A percentile compares a stretch with the other conserved stretches of the same genome.
These are phyloP conservation scores for Cystobasidium slooffiae DNA, from an alignment of 1,284 basidiomycete species.

Conservation along the genomic window DNA sequence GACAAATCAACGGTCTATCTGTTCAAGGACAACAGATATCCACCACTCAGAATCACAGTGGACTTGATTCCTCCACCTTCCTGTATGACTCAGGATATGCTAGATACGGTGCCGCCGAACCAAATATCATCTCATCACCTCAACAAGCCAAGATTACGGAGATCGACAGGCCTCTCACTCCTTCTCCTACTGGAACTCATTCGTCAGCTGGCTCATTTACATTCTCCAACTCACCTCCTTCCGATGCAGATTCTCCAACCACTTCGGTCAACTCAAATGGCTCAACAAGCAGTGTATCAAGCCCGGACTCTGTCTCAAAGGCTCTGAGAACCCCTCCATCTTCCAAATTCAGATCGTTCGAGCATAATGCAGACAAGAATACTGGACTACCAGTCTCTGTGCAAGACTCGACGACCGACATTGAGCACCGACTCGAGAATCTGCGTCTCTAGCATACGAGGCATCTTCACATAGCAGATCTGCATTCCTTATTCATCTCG, in stretches of 20 bases:
- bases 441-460: not conserved
- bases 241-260: slow-evolving; percentile 8
- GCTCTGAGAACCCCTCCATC: slow-evolving; percentile 2
- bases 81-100: not conserved
- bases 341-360: slow-evolving; percentile 6
- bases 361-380: not conserved
- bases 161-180: slow-evolving; percentile 26
- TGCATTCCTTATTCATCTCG: too few species aligned
- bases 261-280: not conserved
- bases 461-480: too few species aligned
- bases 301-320: not conserved
- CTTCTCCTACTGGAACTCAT: slow-evolving; percentile 24
- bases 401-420: not conserved
- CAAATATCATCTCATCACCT: not conserved
- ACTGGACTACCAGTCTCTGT: too few species aligned
- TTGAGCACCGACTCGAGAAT: not conserved
- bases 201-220: slow-evolving; percentile 28
- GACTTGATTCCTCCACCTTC: not conserved
- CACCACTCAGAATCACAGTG: not conserved
- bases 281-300: slow-evolving; percentile 3
- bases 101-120: not conserved
- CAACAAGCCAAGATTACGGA: slow-evolving; percentile 10
- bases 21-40: too few species aligned
- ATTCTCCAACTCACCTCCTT: slow-evolving; percentile 1
- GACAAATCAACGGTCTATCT: too few species aligned